phyloP scores from a whole-genome alignment of 140 eudicot genomes.

The Oenanthe javanica region DNA sequence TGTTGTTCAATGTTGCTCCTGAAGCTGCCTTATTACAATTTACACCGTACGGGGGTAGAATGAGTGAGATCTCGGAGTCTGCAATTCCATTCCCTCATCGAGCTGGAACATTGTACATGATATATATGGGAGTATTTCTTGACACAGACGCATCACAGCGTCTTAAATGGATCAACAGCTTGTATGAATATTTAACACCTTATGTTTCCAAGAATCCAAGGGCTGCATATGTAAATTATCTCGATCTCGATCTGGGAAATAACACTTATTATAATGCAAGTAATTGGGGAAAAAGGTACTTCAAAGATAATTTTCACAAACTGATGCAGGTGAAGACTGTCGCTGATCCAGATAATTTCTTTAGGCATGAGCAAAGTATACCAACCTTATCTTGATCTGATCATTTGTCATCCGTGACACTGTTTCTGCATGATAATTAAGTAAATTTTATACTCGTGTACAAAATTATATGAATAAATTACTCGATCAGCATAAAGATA shows the following conservation, averaged over 20 bases:
- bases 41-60: slow-evolving; percentile 1
- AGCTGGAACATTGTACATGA: slow-evolving; percentile 6
- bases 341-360: not conserved
- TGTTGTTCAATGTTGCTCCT: not conserved
- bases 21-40: not conserved
- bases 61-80: not conserved
- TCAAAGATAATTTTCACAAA: not conserved
- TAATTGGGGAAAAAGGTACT: not conserved
- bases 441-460: no score
- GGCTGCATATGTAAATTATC: slow-evolving; percentile 6
- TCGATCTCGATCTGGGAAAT: slow-evolving; percentile 1
- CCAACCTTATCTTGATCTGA: not conserved
- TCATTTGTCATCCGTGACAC: not conserved
- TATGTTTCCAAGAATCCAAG: not conserved
- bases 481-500: no score
- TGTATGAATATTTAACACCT: not conserved
- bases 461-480: no score
- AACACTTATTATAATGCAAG: not conserved
- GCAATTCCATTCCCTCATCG: slow-evolving; percentile 6
- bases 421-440: not conserved
- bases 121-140: not conserved
- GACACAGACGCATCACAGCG: not conserved
- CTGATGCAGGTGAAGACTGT: slow-evolving; percentile 3
- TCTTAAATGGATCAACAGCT: not conserved
- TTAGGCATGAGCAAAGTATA: slow-evolving; percentile 1